phyloP scores from a whole-genome alignment of 1,139 yeast genomes.

The Hyphopichia burtonii region DNA sequence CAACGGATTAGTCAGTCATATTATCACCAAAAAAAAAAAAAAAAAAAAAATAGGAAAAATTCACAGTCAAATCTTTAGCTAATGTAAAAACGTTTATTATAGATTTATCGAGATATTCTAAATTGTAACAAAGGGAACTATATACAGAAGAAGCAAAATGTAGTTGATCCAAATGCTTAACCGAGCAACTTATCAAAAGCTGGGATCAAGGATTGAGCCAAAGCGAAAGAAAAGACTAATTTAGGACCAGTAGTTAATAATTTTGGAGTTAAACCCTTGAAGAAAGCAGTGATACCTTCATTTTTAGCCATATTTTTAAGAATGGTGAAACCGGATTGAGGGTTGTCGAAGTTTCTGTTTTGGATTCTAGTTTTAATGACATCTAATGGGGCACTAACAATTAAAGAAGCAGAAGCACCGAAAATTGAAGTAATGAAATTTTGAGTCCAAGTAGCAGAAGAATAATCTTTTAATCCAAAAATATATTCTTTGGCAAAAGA shows the following conservation, averaged over 20 bases:
- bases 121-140: neutral
- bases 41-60: too few relatives aligned
- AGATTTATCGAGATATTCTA: too few relatives aligned
- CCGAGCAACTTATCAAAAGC: slow-evolving; percentile 66
- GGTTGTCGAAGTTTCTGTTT: slow-evolving; percentile 92
- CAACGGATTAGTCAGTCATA: too few relatives aligned
- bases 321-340: slow-evolving; percentile 90
- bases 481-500: slow-evolving; percentile 98
- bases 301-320: slow-evolving; percentile 89
- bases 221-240: slow-evolving; percentile 92
- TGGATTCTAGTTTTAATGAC: slow-evolving; percentile 98
- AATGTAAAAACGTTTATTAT: too few relatives aligned
- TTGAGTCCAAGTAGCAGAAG: slow-evolving; percentile 91
- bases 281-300: slow-evolving; percentile 88
- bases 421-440: slow-evolving; percentile 94
- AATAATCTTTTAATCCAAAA: slow-evolving; percentile 80
- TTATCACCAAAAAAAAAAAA: too few relatives aligned
- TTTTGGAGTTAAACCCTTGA: slow-evolving; percentile 96
- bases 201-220: slow-evolving; percentile 95
- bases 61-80: too few relatives aligned
- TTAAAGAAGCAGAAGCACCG: slow-evolving; percentile 96
- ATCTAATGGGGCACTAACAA: slow-evolving; percentile 96
- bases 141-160: neutral
- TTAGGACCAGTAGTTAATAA: slow-evolving; percentile 97
- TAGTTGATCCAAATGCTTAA: too few relatives aligned